Percentiles rank a stretch among this genome's conserved stretches.
Conservation (phyloP, 2,329 filamentous ascomycete species). For the Tolypocladium amazonense region DNA sequence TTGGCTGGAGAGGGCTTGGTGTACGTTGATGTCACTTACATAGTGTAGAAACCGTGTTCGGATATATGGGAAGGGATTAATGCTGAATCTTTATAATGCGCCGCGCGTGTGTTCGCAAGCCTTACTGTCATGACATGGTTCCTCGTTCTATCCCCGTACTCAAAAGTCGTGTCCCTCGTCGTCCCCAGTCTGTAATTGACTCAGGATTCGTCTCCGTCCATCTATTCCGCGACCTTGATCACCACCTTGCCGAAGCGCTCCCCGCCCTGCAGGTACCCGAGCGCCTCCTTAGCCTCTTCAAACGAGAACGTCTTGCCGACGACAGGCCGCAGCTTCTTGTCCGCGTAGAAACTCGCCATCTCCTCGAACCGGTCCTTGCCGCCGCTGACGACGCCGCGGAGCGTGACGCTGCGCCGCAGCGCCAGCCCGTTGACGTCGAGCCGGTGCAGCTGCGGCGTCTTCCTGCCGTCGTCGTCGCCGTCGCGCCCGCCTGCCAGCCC, state of each 20-base stretch:
- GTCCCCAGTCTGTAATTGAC: neutral
- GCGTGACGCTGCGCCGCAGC: slow-evolving; percentile 32
- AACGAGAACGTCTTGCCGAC: slow-evolving; percentile 37
- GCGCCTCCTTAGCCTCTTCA: slow-evolving; percentile 8
- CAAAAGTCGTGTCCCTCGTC: neutral
- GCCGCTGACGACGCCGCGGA: slow-evolving; percentile 50
- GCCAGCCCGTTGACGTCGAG: slow-evolving; percentile 48
- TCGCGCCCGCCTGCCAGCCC: slow-evolving; percentile 43
- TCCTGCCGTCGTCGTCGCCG: slow-evolving; percentile 20
- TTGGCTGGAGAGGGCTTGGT: neutral
- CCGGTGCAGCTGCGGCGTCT: slow-evolving; percentile 23
- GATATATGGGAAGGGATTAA: neutral
- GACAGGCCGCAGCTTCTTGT: slow-evolving; percentile 34
- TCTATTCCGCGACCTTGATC: slow-evolving; percentile 23
- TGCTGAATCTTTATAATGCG: neutral
- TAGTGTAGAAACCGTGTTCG: slow-evolving; percentile 1
- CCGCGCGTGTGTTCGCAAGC: neutral
- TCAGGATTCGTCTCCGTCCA: neutral
- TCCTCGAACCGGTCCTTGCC: slow-evolving; percentile 43
- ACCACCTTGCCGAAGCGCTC: slow-evolving; percentile 49
- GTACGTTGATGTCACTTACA: neutral
- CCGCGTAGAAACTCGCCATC: slow-evolving; percentile 34
- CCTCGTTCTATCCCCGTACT: neutral
- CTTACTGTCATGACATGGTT: neutral
- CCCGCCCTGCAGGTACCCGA: slow-evolving; percentile 37